These are phyloP conservation scores for Yamadazyma jaroonii DNA, from an alignment of 1,139 yeast species.

Conservation along the genomic window DNA sequence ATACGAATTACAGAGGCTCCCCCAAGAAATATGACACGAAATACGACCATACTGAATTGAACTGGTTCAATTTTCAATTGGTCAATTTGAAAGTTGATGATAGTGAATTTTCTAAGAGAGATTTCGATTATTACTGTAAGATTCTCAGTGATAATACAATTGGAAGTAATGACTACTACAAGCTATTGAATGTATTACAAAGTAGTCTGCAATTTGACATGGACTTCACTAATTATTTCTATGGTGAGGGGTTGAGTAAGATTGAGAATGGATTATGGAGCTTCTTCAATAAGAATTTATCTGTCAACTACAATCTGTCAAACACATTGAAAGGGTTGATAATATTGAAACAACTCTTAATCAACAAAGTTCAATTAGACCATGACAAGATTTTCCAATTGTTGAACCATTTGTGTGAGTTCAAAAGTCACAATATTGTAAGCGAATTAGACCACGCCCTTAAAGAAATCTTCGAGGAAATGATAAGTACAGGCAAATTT, in stretches of 20 bases:
- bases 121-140: constrained; percentile 14
- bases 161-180: constrained; percentile 15
- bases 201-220: constrained; percentile 15
- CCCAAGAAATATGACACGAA: constrained; percentile 29
- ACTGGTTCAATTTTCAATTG: constrained; percentile 42
- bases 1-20: constrained; percentile 22
- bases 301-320: constrained; percentile 7
- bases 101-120: constrained; percentile 9
- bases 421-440: constrained; percentile 11
- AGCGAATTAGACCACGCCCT: constrained; percentile 25
- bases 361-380: constrained; percentile 21
- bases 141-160: constrained; percentile 9
- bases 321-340: constrained; percentile 28
- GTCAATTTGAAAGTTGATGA: constrained; percentile 21
- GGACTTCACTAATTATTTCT: constrained; percentile 26
- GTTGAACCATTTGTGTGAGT: constrained; percentile 19
- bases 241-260: constrained; percentile 21
- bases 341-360: constrained; percentile 33
- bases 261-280: constrained; percentile 29
- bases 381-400: constrained; percentile 22
- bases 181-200: constrained; percentile 24
- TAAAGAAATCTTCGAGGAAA: constrained; percentile 31
- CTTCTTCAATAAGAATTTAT: constrained; percentile 16
- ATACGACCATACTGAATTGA: constrained; percentile 32
- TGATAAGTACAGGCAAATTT: constrained; percentile 17